Base-by-base conservation (phyloP, 2,329 filamentous ascomycete genomes). In the Chrysosporium keratinophilum region DNA sequence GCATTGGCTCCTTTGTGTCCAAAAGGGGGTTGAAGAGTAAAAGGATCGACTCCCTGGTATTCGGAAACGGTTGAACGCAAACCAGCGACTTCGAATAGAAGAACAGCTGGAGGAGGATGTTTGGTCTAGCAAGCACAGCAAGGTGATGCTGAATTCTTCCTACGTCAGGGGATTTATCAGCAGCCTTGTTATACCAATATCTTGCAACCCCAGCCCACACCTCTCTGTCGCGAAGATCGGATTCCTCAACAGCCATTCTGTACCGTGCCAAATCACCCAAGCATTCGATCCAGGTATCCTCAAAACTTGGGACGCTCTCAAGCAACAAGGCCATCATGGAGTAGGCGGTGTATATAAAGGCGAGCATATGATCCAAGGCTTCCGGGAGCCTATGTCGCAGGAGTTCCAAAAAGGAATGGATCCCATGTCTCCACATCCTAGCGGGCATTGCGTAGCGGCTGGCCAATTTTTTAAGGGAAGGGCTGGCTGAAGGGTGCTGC, bases 221-320 rank as follows among this genome's bases (percentile, higher is more conserved):
- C 47, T 95, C 87, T 0, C 86, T 75, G 53, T 91, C 85, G 1
- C 78, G 71, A 17, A 86, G 76, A 57, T 93, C 84, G 23, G 85
- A 81, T 40, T 95, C 86, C 65, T 96, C 90, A 43, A 96, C 89
- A 0, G 89, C 88, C 89, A 96, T 96, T 0, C 84, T 76, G 62
- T 94, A 96, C 17, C 90, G 76, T 0, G 84, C 85, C 0, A 97
- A 70, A 63, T 97, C 90, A 0, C 91, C 91, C 0, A 97, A 72
- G 51, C 90, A 96, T 60, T 96, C 91, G 7, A 95, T 87, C 91
- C 91, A 97, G 0, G 87, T 95, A 54, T 93, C 86, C 50, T 86
- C 80, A 59, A 95, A 96, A 0, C 79, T 76, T 0, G 86, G 83
- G 0, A 95, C 87, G 0, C 87, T 95, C 62, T 97, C 91, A 56